Evolutionary conservation across 306 rosid genomes (phyloP), one percentile per base, ranked within the genome.

Genomic region (Canavalia ensiformis): DNA sequence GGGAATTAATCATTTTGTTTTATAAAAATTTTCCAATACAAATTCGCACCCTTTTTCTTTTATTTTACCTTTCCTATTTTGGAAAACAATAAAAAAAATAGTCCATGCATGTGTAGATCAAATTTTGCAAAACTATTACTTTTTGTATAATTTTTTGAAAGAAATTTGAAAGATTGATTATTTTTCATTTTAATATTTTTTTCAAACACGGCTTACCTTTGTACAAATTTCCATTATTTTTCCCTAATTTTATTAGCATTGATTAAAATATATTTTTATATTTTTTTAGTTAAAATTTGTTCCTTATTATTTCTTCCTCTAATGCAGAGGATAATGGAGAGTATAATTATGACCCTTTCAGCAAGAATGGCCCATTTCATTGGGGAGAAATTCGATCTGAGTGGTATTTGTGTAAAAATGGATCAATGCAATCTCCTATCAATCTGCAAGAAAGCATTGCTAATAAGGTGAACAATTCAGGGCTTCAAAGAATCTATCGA

Each of bases 351-450:
- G 31, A 64, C 8, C 47, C 7, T 35, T 37, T 3, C 2, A 64
- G 69, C 5, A 45, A 25, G 1, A 13, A 64, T 13, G 69, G 69
- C 1, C 69, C 69, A 6, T 2, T 7, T 2, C 35, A 64, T n/a
- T 64, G 69, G 69, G 69, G 69, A 64, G 37, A 64, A 35, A 64
- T 6, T 45, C 6, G 3, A 49, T 0, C 3, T 1, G 54, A 11
- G 4, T 64, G 69, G 69, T 11, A n/a, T 6, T n/a, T 64, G 49
- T 64, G 69, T 64, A 37, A 18, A 37, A 37, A 37, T 64, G 69
- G 69, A 37, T 13, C 1, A 0, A 64, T 29, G 10, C 69, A 64
- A 37, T 64, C 69, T 10, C 69, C 69, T 35, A 64, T 64, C 2
- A 18, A 64, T 49, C 7, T 64, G 30, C 29, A 6, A 2, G 12